Percentiles rank a stretch among this genome's conserved stretches.
These are phyloP conservation scores for Phylloporus arenicola DNA, from an alignment of 768 basidiomycete species.

Conservation along the genomic window DNA sequence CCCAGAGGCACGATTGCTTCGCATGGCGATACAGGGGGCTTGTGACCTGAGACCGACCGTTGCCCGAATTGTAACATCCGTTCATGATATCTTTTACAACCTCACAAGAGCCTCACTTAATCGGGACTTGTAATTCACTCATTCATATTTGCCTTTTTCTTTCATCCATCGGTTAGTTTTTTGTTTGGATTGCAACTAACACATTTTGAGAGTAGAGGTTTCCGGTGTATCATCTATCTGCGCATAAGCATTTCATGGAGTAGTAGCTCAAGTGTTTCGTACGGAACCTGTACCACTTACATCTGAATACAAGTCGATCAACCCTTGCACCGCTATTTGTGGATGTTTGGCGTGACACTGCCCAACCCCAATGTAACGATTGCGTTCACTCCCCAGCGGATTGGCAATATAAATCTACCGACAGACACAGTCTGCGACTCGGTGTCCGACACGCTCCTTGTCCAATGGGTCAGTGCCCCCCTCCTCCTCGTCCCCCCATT, in stretches of 20 bases:
- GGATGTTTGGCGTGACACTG: conserved; percentile 13
- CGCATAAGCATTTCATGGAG: conserved; percentile 3
- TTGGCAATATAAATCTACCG: conserved; percentile 22
- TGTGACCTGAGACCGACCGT: conserved; percentile 7
- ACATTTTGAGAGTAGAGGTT: conserved; percentile 9
- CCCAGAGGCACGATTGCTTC: background rate
- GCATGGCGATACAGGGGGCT: conserved; percentile 8
- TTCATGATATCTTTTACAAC: conserved; percentile 12
- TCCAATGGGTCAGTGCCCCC: conserved; percentile 37
- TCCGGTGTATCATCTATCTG: conserved; percentile 15
- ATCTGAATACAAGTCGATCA: background rate
- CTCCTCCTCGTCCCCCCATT: background rate
- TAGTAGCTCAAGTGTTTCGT: conserved; percentile 1
- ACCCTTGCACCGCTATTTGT: conserved; percentile 11
- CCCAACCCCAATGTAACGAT: conserved; percentile 30
- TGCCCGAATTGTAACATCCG: conserved; percentile 19
- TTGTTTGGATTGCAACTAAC: conserved; percentile 12
- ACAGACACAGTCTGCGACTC: conserved; percentile 28
- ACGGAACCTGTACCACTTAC: conserved; percentile 19
- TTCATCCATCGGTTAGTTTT: conserved; percentile 4
- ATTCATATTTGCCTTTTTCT: background rate
- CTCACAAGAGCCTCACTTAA: conserved; percentile 19
- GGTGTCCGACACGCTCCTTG: conserved; percentile 27
- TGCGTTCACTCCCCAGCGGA: conserved; percentile 22
- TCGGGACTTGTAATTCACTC: conserved; percentile 4